Base-by-base conservation (phyloP, 73 alveolate genomes). In the Paramecium bursaria region DNA sequence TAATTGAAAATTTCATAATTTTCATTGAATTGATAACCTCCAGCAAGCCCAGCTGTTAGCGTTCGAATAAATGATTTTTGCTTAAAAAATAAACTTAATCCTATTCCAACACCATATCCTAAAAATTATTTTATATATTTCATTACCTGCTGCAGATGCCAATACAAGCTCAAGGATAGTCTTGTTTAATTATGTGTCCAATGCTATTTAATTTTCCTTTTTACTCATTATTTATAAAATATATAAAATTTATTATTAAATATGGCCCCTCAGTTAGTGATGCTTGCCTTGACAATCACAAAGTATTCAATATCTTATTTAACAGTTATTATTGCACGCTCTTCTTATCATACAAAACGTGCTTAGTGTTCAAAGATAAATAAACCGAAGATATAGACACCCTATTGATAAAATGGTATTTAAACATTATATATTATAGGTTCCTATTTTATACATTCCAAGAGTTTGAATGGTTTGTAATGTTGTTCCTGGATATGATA, bases 31-130 rank as follows among this genome's bases (percentile, higher is more conserved):
- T 53, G 60, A 67, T 30, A 67, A 25, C 82, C 82, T n/a, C 60
- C 82, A 67, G 44, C 33, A 1, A 67, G 47, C 19, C 82, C 82
- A 25, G 82, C 82, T 39, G 60, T 67, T 46, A 67, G 22, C 33
- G 33, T 67, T 35, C 82, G n/a, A 31, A 67, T 67, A 67, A 33
- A 33, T 9, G 82, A 53, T 42, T 25, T 67, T 67, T 57, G 33
- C 82, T 19, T 67, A 44, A 67, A 67, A 42, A 67, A 67, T 67
- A 67, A 21, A 15, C 50, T 25, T 9, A 47, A 42, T 11, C 23
- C 82, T n/a, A 19, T 26, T 7, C 82, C 82, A 19, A 67, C 82
- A 33, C 26, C 26, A 47, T 67, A 67, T 21, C 82, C 82, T 67
- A 67, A 39, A 47, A 3, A 0, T 39, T 67, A 15, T 7, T 29